Base-by-base conservation (phyloP, 208 protist species). In the Acanthamoeba sp. region DNA sequence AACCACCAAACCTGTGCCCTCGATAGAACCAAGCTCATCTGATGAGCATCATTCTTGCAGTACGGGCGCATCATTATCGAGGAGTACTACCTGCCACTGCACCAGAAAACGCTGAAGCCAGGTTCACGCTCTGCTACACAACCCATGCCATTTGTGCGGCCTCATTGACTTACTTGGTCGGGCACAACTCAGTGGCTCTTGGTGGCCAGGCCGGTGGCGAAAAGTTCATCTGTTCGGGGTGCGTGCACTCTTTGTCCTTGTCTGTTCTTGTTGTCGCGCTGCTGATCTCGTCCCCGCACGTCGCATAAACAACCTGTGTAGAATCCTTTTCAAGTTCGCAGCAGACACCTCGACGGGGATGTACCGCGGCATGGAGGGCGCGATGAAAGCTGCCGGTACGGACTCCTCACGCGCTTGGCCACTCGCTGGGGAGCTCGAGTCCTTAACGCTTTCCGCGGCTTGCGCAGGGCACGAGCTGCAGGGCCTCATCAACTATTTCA, bases 401-500 rank as follows among this genome's bases (percentile, higher is more conserved):
- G n/a, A n/a, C n/a, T n/a, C n/a, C 22, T 36, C 32, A 38, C 29
- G 2, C 32, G 29, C 32, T 36, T 22, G 10, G 14, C 18, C n/a
- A 80, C 71, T 80, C n/a, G n/a, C 59, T 66, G n/a, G n/a, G 55
- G 22, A 22, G 22, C 16, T 62, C 22, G 55, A 62, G 16, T 12
- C 16, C 22, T 62, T 62, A 12, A 62, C 22, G 22, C 55, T 27
- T 22, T 62, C 12, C 12, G 12, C 55, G 22, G 12, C 55, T 27
- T 27, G 22, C 55, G 38, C 80, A 89, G 90, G 90, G 2, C 90
- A 93, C 66, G 90, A 93, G 18, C 71, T 93, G 66, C 34, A 84
- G 36, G 90, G 90, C 27, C 90, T 93, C 27, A 93, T 93, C 36
- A 93, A 82, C 71, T 93, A 93, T 57, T 93, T 85, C 52, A 93